Percentiles rank a stretch among this genome's conserved stretches.
Conservation (phyloP, 2,329 filamentous ascomycete genomes). For the Herpotrichia juniperi region DNA sequence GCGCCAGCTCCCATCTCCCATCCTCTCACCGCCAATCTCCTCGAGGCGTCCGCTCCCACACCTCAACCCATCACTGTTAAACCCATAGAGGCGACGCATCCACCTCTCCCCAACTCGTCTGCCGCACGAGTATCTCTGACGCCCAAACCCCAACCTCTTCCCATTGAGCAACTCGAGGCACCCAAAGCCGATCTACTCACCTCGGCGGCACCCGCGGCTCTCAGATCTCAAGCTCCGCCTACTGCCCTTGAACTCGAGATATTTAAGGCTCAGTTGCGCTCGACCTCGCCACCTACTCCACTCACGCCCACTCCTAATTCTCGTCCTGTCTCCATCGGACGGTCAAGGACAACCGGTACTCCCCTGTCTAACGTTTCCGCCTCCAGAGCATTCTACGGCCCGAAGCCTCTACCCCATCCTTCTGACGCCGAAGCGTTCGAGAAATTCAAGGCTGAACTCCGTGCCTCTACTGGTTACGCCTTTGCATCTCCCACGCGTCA, state of each 20-base stretch:
- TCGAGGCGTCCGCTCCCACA: background rate
- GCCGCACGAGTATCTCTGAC: background rate
- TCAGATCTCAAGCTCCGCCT: background rate
- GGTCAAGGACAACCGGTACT: background rate
- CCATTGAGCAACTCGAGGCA: background rate
- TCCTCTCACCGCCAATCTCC: background rate
- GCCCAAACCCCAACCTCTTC: background rate
- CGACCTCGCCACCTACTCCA: background rate
- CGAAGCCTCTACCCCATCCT: background rate
- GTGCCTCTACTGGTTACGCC: background rate
- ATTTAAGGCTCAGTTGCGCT: slow-evolving; percentile 1
- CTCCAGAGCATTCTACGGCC: background rate
- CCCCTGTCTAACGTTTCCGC: background rate
- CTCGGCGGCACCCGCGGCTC: background rate
- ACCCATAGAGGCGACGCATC: background rate
- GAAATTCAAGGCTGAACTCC: background rate
- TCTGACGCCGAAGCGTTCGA: background rate
- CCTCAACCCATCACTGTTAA: background rate
- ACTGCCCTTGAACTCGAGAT: background rate
- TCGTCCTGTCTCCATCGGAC: background rate
- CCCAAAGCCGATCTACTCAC: background rate
- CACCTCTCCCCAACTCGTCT: background rate
- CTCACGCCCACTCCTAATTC: background rate
- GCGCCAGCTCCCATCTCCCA: background rate
- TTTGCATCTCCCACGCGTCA: background rate